Evolutionary conservation across 2,329 filamentous ascomycete species (phyloP).

Genomic region (Fusarium aywerte): DNA sequence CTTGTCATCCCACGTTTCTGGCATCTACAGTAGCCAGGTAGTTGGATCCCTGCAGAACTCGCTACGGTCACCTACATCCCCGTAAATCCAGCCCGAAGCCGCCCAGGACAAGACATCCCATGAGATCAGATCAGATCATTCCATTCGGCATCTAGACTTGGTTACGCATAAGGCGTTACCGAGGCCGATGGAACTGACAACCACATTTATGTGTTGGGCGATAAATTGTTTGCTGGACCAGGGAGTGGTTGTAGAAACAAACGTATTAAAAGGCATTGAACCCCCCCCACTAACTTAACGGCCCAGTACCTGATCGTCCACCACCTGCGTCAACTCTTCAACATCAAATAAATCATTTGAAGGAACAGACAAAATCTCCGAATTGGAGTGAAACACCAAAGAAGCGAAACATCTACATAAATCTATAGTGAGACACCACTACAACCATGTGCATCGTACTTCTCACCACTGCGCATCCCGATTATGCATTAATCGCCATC

Average conservation of each 20-base stretch:
- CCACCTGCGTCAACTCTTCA: slow-evolving; percentile 27
- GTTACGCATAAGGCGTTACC: slow-evolving; percentile 18
- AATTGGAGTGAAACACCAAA: not conserved
- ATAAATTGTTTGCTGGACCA: not conserved
- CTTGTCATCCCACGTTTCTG: slow-evolving; percentile 1
- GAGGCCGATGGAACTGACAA: slow-evolving; percentile 32
- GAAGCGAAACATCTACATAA: not conserved
- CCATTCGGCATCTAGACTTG: slow-evolving; percentile 13
- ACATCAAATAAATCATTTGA: not conserved
- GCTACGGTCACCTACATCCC: slow-evolving; percentile 29
- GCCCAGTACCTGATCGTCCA: slow-evolving; percentile 2
- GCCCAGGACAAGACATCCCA: slow-evolving; percentile 22
- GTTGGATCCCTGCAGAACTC: not conserved
- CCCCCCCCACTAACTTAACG: slow-evolving; percentile 16
- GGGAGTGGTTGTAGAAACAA: slow-evolving; percentile 10
- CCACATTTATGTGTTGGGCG: slow-evolving; percentile 14
- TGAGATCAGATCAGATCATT: slow-evolving; percentile 40
- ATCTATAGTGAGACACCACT: not conserved
- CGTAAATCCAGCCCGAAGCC: slow-evolving; percentile 33
- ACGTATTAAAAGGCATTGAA: slow-evolving; percentile 37
- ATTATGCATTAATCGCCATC: slow-evolving; percentile 78
- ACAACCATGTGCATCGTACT: slow-evolving; percentile 84
- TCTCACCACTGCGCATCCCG: slow-evolving; percentile 78
- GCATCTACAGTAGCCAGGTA: not conserved
- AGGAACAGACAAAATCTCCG: slow-evolving; percentile 2